Conservation (phyloP, 257 asterid genomes). For the Jaltomata sinuosa region DNA sequence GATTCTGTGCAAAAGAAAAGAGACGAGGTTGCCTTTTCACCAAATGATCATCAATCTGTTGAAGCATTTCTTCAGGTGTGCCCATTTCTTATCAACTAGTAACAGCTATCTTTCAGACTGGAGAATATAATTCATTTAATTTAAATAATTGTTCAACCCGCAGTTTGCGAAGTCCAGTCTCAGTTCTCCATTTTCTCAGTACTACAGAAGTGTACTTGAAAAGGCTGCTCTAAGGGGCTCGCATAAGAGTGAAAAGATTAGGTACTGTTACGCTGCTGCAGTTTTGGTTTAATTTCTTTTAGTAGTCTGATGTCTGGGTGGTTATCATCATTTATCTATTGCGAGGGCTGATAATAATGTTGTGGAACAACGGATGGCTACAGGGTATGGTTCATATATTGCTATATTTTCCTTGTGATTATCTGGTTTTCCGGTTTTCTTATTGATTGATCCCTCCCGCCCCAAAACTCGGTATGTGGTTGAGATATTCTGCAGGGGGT, state of each 20-base stretch:
- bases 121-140: constrained; percentile 2
- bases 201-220: constrained; percentile 63
- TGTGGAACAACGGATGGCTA: not conserved
- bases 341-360: not conserved
- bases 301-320: not conserved
- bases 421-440: too few relatives aligned
- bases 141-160: constrained; percentile 9
- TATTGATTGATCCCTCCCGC: too few relatives aligned
- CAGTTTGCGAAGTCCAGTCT: constrained; percentile 71
- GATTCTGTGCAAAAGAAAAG: constrained; percentile 78
- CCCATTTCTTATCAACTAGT: constrained; percentile 1
- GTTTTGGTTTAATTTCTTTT: not conserved
- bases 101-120: not conserved
- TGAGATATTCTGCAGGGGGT: not conserved
- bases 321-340: not conserved
- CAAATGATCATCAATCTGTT: constrained; percentile 68
- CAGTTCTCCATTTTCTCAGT: constrained; percentile 63
- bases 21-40: constrained; percentile 80
- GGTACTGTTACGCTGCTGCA: constrained; percentile 25
- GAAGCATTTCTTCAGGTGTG: constrained; percentile 88
- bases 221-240: constrained; percentile 57
- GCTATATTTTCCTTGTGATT: not conserved
- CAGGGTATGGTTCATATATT: not conserved
- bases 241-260: constrained; percentile 24
- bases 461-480: too few relatives aligned